Base-by-base conservation (phyloP, 2,329 filamentous ascomycete species). In the Scedosporium boydii region DNA sequence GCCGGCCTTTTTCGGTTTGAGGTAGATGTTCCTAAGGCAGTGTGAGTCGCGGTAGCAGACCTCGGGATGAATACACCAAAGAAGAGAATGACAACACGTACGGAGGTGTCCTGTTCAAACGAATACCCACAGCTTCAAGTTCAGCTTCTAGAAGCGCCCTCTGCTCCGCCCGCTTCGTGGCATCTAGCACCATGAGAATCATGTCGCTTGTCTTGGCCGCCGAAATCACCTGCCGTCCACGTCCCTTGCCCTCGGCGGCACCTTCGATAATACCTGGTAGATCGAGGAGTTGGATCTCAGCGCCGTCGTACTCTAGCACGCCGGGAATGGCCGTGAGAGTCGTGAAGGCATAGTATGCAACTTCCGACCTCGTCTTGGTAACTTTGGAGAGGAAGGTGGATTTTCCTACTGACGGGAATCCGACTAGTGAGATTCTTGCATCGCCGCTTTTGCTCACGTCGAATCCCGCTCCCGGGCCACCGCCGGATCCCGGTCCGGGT, bases 311-410 rank as follows among this genome's bases (percentile, higher is more conserved):
- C 79, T 97, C 93, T 62, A 99, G 84, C 46, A 99, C 96, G 68
- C 95, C 95, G 1, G 95, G 95, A 68, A 99, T 99, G 42, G 95
- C 96, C 9, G 95, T 99, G 55, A 99, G 81, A 1, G 95, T 99
- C 10, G 95, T 99, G 84, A 99, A 99, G 63, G 93, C 87, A 73
- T 99, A 99, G 0, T 95, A 90, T 0, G 95, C 95, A 29, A 97
- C 92, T 74, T 97, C 93, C 59, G 92, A 96, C 71, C 91, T 92
- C 46, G 96, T 99, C 78, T 96, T 98, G 59, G 95, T 99, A 73
- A 99, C 96, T 72, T 98, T 97, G 58, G 93, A 97, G n/a, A 99
- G 75, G 72, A 99, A 98, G 0, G 95, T 99, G 2, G 95, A 99
- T 79, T 99, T 99, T 74, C 95, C 95, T 60, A 99, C 95, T 0